Base-by-base conservation (phyloP, 495 filamentous ascomycete species). In the Peziza echinospora region DNA sequence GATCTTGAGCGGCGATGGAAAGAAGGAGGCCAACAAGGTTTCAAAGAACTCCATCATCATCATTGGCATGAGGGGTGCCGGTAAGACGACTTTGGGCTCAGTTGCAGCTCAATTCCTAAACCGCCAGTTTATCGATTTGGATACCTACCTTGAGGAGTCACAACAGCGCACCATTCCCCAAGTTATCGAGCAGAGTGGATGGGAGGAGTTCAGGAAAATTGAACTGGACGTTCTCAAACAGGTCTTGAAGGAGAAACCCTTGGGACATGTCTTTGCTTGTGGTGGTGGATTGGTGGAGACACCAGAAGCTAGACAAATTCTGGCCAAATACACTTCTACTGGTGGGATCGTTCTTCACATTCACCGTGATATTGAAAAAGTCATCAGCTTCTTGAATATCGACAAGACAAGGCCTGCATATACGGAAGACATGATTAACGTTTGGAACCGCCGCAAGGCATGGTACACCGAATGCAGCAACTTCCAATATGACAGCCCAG, bases 11-110 rank as follows among this genome's bases (percentile, higher is more conserved):
- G 26, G 48, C 10, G 59, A 60, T 44, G 49, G 59, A 21, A 53
- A 53, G 13, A 63, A 60, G 44, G 60, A 66, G 23, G 67, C 67
- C 19, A 43, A 6, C 21, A 43, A 21, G 41, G 52, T 61, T 3
- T 34, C 43, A 21, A 58, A 59, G 8, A 68, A 69, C 43, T 89
- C 85, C 9, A 76, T 96, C 47, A 80, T 91, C 63, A 80, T 99
- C 55, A 85, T 99, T 52, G 89, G 89, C 17, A 99, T 99, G 89
- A 76, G 89, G 51, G 89, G 91, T 54, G 91, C 84, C 44, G 89
- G 89, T 28, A 99, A 99, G 66, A 91, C 91, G 1, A 99, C 89
- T 3, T 77, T 83, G 19, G 87, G 87, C 19, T 71, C 72, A 16
- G 92, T 84, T 80, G 78, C 85, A 57, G 73, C 76, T 2, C 70